Base-by-base conservation (phyloP, 345 rosid species). In the Nasturtium officinale region DNA sequence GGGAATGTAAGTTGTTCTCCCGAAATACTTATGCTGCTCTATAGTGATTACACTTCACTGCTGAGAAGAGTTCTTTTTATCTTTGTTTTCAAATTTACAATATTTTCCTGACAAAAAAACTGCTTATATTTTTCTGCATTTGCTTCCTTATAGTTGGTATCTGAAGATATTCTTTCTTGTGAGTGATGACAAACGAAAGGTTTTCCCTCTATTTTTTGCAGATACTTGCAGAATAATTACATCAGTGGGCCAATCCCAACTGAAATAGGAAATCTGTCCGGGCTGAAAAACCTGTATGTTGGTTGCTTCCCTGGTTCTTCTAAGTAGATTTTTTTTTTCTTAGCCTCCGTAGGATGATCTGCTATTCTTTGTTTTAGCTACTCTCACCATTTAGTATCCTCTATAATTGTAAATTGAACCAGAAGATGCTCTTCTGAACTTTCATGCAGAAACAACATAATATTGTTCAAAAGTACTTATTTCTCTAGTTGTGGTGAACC, bases 151-250 rank as follows among this genome's bases (percentile, higher is more conserved):
- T 25, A 33, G 52, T 65, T 50, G 23, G 16, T 65, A 16, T 61
- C 26, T 56, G 56, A 12, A 12, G 35, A 43, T 18, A 15, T 57
- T 65, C 52, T 47, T 60, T 57, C 57, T 64, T 30, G 64, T 73
- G 56, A 32, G 55, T 46, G 20, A 43, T 63, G 47, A 52, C 20
- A 20, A 52, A 52, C 61, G 45, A 38, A 38, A 21, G 32, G 12
- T 10, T 60, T 8, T 18, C 37, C 48, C 43, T 29, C 35, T 65
- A 55, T 82, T 59, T 59, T 67, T 23, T 77, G 58, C 87, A 95
- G 99, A 81, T 87, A 67, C 83, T 81, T 95, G 96, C 99, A 91
- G 86, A 83, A 89, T 32, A 95, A 95, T 84, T 95, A 86, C 87
- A 78, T 95, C 46, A 86, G 88, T 61, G 98, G 91, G 33, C 42